These are phyloP conservation scores for Cytospora chrysosperma DNA, from an alignment of 2,329 filamentous ascomycete genomes.

Conservation along the genomic window DNA sequence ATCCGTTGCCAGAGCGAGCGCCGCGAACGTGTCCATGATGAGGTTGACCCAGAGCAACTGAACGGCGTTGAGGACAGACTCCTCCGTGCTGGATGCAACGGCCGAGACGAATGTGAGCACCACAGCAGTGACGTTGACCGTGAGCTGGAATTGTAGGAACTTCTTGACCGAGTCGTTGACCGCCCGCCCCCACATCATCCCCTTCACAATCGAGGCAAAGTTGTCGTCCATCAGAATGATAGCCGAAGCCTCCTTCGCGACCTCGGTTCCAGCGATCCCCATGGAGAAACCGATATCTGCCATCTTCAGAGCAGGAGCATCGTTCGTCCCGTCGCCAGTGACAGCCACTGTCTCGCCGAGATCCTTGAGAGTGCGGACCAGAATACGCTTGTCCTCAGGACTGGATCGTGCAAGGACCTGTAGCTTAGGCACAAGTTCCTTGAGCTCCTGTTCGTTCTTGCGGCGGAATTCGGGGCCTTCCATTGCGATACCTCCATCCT, in stretches of 20 bases:
- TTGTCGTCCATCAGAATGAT: constrained; percentile 22
- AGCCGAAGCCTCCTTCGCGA: constrained; percentile 19
- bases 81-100: constrained; percentile 60
- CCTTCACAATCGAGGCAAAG: constrained; percentile 40
- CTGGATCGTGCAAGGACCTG: constrained; percentile 17
- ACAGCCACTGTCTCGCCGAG: constrained; percentile 16
- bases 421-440: constrained; percentile 14
- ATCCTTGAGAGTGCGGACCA: constrained; percentile 17
- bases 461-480: constrained; percentile 15
- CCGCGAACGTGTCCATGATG: constrained; percentile 83
- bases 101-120: constrained; percentile 75
- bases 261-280: constrained; percentile 19
- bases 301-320: constrained; percentile 21
- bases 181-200: constrained; percentile 63
- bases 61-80: constrained; percentile 73
- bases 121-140: constrained; percentile 79
- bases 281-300: constrained; percentile 18
- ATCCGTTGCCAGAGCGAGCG: constrained; percentile 58
- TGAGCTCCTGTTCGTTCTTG: constrained; percentile 16
- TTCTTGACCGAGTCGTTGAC: constrained; percentile 67
- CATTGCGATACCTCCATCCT: constrained; percentile 23
- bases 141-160: constrained; percentile 65
- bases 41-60: constrained; percentile 82
- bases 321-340: constrained; percentile 18
- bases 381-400: constrained; percentile 19